Conservation (phyloP, 2,329 filamentous ascomycete genomes). For the Talaromyces sp. region DNA sequence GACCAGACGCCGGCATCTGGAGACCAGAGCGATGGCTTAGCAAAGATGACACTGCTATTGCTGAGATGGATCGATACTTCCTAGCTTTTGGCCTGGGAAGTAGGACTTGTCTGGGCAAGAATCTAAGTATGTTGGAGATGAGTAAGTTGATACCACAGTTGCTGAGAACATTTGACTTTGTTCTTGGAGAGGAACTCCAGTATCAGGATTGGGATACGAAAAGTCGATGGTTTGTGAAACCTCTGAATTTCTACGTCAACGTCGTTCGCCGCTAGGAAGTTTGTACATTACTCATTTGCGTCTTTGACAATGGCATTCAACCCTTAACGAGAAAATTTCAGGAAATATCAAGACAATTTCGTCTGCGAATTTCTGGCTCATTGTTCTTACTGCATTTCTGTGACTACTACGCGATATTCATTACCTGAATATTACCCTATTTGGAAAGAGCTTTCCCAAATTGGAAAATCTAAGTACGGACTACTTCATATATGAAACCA, state of each 20-base stretch:
- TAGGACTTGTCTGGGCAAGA: background rate
- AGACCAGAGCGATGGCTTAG: constrained; percentile 27
- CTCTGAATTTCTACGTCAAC: background rate
- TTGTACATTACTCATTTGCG: background rate
- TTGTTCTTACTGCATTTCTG: background rate
- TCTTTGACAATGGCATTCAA: background rate
- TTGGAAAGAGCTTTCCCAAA: background rate
- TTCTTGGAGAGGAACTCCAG: background rate
- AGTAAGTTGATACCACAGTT: constrained; percentile 13
- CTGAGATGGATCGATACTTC: constrained; percentile 9
- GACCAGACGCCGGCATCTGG: constrained; percentile 23
- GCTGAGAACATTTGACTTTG: background rate
- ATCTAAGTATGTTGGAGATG: constrained; percentile 12
- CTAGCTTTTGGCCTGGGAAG: background rate
- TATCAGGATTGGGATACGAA: background rate
- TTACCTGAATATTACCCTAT: background rate
- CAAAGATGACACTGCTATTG: background rate
- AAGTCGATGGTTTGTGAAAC: background rate
- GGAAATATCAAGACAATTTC: background rate
- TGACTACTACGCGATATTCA: background rate
- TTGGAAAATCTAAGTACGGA: background rate
- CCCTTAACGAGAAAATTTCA: background rate
- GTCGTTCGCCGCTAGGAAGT: background rate
- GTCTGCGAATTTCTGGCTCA: background rate
- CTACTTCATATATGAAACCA: background rate